Evolutionary conservation across 2,329 filamentous ascomycete genomes (phyloP).

Genomic region (Cryphonectria nitschkei): DNA sequence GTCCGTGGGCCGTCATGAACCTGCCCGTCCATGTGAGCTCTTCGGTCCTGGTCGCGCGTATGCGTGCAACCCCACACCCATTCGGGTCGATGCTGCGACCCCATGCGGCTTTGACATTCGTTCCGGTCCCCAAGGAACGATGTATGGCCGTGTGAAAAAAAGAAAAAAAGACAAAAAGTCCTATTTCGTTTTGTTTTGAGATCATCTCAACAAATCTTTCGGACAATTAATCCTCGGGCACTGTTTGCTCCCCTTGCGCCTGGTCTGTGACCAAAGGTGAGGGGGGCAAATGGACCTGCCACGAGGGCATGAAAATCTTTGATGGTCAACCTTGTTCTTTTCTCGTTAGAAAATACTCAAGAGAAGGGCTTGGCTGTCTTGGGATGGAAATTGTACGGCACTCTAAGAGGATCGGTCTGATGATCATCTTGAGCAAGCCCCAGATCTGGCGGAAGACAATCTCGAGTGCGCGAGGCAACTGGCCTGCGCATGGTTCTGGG

Average conservation of each 20-base stretch:
- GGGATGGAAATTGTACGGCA: slow-evolving; percentile 19
- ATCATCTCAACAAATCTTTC: slow-evolving; percentile 28
- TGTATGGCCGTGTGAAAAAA: slow-evolving; percentile 33
- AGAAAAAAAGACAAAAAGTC: slow-evolving; percentile 27
- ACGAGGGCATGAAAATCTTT: neutral
- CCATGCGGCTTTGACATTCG: slow-evolving; percentile 40
- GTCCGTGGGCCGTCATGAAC: neutral
- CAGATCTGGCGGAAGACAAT: slow-evolving; percentile 30
- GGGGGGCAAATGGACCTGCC: slow-evolving; percentile 20
- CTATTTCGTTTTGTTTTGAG: slow-evolving; percentile 40
- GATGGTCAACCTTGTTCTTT: neutral
- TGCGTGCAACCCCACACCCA: slow-evolving; percentile 37
- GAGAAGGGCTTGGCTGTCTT: neutral
- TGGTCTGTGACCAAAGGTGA: slow-evolving; percentile 26
- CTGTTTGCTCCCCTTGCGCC: slow-evolving; percentile 2
- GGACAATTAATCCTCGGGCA: slow-evolving; percentile 27
- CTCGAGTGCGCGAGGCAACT: slow-evolving; percentile 27
- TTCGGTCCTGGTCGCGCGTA: slow-evolving; percentile 39
- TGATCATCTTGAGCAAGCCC: slow-evolving; percentile 38
- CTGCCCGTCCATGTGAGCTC: slow-evolving; percentile 48
- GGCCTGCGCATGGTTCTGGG: slow-evolving; percentile 30
- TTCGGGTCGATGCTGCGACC: slow-evolving; percentile 60
- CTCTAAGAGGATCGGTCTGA: slow-evolving; percentile 15
- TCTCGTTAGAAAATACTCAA: neutral
- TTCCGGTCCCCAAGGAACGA: neutral